phyloP scores from a whole-genome alignment of 371 early-diverging fungal genomes.

The Blastocladiella emersonii region DNA sequence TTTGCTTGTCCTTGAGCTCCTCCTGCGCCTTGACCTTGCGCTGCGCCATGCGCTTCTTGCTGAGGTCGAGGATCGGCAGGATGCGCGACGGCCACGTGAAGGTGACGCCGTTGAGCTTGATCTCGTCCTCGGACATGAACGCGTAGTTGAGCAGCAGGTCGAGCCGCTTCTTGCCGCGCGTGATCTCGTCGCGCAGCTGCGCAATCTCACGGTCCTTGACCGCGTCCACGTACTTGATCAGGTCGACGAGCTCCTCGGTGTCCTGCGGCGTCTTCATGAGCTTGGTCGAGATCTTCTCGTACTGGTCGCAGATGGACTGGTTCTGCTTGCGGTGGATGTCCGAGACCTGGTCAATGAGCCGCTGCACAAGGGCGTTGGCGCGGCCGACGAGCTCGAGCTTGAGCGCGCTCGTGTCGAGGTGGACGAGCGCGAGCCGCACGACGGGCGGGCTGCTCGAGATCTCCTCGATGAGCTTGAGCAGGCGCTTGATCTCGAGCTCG shows the following conservation, averaged over 20 bases:
- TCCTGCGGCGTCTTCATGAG: slow-evolving; percentile 37
- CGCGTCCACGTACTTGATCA: slow-evolving; percentile 35
- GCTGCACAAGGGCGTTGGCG: slow-evolving; percentile 33
- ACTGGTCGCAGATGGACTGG: slow-evolving; percentile 29
- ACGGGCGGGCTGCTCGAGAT: slow-evolving; percentile 25
- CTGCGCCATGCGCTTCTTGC: slow-evolving; percentile 27
- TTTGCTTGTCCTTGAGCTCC: slow-evolving; percentile 24
- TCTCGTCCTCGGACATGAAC: slow-evolving; percentile 34
- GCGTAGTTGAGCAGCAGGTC: slow-evolving; percentile 37
- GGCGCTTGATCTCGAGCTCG: slow-evolving; percentile 37
- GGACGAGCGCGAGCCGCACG: slow-evolving; percentile 31
- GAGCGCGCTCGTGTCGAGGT: slow-evolving; percentile 30
- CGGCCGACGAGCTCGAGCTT: slow-evolving; percentile 31
- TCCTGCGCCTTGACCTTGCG: slow-evolving; percentile 31
- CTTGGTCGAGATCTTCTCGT: slow-evolving; percentile 33
- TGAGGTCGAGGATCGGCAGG: slow-evolving; percentile 25
- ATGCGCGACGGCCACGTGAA: slow-evolving; percentile 41
- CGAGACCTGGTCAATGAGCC: slow-evolving; percentile 38
- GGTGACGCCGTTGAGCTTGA: slow-evolving; percentile 31
- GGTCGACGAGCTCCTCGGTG: slow-evolving; percentile 37
- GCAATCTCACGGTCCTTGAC: slow-evolving; percentile 27
- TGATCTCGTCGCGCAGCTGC: slow-evolving; percentile 30
- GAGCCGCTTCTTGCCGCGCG: slow-evolving; percentile 28
- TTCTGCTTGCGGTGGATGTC: slow-evolving; percentile 29
- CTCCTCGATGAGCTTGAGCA: slow-evolving; percentile 29